Base-by-base conservation (phyloP, 1,139 yeast genomes). In the Geotrichum klebahnii region DNA sequence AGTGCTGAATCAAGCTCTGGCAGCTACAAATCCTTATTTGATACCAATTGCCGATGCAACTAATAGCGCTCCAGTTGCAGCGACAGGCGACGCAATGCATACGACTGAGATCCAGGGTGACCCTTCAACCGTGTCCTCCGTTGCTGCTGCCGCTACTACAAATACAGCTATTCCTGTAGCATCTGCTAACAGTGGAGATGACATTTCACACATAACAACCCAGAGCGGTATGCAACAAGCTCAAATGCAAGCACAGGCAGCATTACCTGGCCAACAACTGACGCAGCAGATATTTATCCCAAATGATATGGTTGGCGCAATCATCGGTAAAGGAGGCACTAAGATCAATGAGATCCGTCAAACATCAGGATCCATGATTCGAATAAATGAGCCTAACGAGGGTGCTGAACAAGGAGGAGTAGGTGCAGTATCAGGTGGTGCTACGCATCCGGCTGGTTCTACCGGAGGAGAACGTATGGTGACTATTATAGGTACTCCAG, bases 261-360 rank as follows among this genome's bases (percentile, higher is more conserved):
- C 56, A 5, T 53, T 55, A 1, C 67, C 63, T 2, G 69, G 66
- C 10, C 55, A 54, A 36, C 51, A 40, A 33, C 35, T 59, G 33
- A 53, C 58, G 4, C 60, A 70, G 50, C 65, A 66, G n/a, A 71
- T 81, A 19, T 69, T 73, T 20, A 82, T 86, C 64, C 88, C 94
- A 36, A 81, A 81, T 61, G 86, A 81, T 50, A 79, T 80, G 66
- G 92, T 87, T 45, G 96, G 95, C 29, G 88, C 94, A 29, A 74
- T 87, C 50, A 84, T 87, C 59, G 96, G 96, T 55, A 84, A 82
- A 61, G 80, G 80, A 57, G 95, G 95, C 35, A 72, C 82, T 19
- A 76, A 92, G 65, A 84, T 87, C 59, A 88, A 82, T 64, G 94
- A 89, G 52, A 83, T 87, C 45, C 75, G 95, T 60, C 80, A 81